Percentiles rank a stretch among this genome's conserved stretches.
Conservation (phyloP, 352 stramenopile species). For the Globisporangium solare region DNA sequence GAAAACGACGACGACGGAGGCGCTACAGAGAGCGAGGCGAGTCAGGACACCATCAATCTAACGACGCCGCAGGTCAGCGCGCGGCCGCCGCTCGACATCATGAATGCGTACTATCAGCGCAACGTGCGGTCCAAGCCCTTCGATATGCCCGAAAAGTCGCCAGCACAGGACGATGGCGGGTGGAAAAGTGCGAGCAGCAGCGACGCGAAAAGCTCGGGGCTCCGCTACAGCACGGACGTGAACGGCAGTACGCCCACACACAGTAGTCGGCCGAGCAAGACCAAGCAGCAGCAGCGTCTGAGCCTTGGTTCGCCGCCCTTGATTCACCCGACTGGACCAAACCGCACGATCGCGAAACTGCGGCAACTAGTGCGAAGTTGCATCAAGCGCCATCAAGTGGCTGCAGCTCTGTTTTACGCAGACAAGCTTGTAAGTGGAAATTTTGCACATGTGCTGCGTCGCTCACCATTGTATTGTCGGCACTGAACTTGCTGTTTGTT, state of each 20-base stretch:
- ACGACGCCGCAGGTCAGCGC: not conserved
- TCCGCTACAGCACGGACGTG: conserved; percentile 16
- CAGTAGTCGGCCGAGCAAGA: conserved; percentile 1
- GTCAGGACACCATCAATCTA: not conserved
- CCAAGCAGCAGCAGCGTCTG: not conserved
- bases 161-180: conserved; percentile 4
- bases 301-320: not conserved
- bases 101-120: conserved; percentile 9
- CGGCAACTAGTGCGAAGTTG: conserved; percentile 41
- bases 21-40: conserved; percentile 3
- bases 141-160: conserved; percentile 11
- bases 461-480: not conserved
- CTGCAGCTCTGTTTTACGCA: conserved; percentile 67
- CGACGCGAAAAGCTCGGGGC: conserved; percentile 10
- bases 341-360: conserved; percentile 24
- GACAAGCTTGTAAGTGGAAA: conserved; percentile 56
- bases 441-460: not conserved
- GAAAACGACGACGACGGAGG: conserved; percentile 2
- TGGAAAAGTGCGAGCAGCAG: conserved; percentile 15
- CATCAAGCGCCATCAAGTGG: conserved; percentile 43
- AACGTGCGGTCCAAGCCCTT: conserved; percentile 6
- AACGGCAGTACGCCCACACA: conserved; percentile 15
- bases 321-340: conserved; percentile 8
- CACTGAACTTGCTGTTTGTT: conserved; percentile 1
- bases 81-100: conserved; percentile 6